Base-by-base conservation (phyloP, 2,329 filamentous ascomycete species). In the Talaromyces piceae region DNA sequence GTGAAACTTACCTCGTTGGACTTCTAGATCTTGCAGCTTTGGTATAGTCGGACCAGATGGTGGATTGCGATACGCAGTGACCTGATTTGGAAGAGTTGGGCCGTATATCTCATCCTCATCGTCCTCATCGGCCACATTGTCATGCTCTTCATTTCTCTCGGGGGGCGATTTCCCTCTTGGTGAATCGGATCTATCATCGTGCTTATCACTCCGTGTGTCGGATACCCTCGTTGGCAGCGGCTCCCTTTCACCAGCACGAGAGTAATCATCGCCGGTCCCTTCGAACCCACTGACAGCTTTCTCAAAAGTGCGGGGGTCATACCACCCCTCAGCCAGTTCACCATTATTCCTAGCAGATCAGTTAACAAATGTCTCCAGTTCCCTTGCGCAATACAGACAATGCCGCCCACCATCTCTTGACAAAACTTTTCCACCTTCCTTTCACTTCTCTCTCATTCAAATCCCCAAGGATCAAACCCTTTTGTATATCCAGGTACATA, bases 381-480 rank as follows among this genome's bases (percentile, higher is more conserved):
- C n/a, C n/a, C n/a, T n/a, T 22, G 25, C 23, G 44, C 44, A 49
- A 33, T 52, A 27, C 52, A 53, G 31, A 49, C 44, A 30, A 43
- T 43, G 8, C 2, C 55, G 56, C 73, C 69, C 77, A 86, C 91
- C 93, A 98, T 75, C 90, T 91, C 3, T 80, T 77, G 11, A 91
- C 67, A 62, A 97, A 98, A 65, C 89, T 91, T 77, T 95, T 95
- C 90, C 91, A 98, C 50, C 91, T 76, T 1, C 91, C 90, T 57
- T 78, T 85, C 1, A 83, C 70, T 65, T 96, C 91, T n/a, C 80
- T 78, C 56, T 88, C 84, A 51, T 82, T 79, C 58, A 97, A 74
- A 8, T 80, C 77, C 16, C 83, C 76, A 1, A 94, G 72, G 49
- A 84, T 72, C 37, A 87, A 77, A 33, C 82, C 77, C 71, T 96